These are phyloP conservation scores for Fragaria iinumae DNA, from an alignment of 306 rosid genomes.

Conservation along the genomic window DNA sequence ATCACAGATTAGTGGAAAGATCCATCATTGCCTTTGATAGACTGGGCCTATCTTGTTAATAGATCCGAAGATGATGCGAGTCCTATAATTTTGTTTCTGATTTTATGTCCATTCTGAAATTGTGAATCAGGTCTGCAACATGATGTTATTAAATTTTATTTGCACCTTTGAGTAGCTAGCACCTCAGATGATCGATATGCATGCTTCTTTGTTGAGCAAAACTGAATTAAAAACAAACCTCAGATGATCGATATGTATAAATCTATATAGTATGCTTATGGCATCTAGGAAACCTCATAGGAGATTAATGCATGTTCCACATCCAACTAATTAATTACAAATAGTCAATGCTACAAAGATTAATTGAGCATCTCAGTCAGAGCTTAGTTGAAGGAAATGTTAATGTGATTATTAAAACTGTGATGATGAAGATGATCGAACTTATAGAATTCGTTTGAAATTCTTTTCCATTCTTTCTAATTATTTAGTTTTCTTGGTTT, in stretches of 20 bases:
- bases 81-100: neutral
- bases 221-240: neutral
- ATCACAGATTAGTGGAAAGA: neutral
- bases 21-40: neutral
- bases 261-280: neutral
- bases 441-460: too few relatives aligned
- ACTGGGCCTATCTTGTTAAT: neutral
- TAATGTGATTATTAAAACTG: neutral
- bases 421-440: neutral
- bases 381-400: neutral
- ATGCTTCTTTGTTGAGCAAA: neutral
- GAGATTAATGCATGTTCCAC: conserved; percentile 18
- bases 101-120: neutral
- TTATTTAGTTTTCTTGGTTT: too few relatives aligned
- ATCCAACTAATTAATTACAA: conserved; percentile 28
- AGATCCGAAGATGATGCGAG: neutral
- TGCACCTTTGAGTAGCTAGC: too few relatives aligned
- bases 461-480: too few relatives aligned
- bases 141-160: neutral
- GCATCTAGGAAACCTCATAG: conserved; percentile 29
- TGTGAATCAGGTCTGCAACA: neutral
- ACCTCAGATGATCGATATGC: neutral
- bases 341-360: conserved; percentile 31
- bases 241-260: neutral
- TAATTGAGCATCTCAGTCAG: conserved; percentile 21